phyloP scores from a whole-genome alignment of 2,329 filamentous ascomycete species.

The Xylaria polymorpha region DNA sequence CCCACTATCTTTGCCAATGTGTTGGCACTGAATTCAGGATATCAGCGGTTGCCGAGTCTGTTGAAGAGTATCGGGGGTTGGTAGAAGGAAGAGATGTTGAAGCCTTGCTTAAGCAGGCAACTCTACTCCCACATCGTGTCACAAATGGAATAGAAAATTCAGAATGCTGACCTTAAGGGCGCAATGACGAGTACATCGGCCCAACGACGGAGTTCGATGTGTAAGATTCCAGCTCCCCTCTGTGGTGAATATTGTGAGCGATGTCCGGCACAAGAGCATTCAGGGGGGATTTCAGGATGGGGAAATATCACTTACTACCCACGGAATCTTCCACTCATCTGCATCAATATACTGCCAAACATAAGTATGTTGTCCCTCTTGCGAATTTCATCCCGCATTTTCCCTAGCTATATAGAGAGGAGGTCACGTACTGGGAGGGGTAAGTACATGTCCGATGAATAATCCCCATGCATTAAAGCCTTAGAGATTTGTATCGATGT shows the following conservation, averaged over 20 bases:
- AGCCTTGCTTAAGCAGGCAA: neutral
- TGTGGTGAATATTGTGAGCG: conserved; percentile 23
- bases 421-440: conserved; percentile 27
- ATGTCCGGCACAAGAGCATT: neutral
- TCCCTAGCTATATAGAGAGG: neutral
- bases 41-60: neutral
- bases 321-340: conserved; percentile 86
- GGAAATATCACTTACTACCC: conserved; percentile 60
- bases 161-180: conserved; percentile 63
- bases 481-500: neutral
- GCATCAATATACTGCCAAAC: conserved; percentile 71
- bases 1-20: conserved; percentile 83
- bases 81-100: neutral
- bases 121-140: neutral
- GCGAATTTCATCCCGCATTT: neutral
- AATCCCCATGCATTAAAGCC: neutral
- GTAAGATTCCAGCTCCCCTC: conserved; percentile 81
- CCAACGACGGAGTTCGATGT: conserved; percentile 87
- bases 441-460: conserved; percentile 8
- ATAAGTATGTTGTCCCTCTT: conserved; percentile 20
- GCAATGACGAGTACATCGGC: conserved; percentile 83
- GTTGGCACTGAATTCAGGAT: conserved; percentile 71
- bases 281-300: neutral
- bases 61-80: neutral
- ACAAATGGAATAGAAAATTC: neutral